Conservation (phyloP, 805 yeast species). For the Clavispora carvajalis region DNA sequence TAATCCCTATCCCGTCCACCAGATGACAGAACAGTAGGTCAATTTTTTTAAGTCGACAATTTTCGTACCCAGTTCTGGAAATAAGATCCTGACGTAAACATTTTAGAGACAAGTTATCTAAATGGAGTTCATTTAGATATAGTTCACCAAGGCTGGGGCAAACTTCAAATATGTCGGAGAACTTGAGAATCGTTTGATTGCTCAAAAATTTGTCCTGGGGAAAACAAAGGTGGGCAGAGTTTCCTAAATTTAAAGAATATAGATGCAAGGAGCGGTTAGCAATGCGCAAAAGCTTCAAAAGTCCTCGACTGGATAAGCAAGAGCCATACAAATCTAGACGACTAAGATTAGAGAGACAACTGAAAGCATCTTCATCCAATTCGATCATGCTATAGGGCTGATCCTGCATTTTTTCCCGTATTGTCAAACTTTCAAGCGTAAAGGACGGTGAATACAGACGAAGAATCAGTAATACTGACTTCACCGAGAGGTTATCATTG, state of each 20-base stretch:
- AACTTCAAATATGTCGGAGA: conserved; percentile 8
- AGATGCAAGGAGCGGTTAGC: conserved; percentile 4
- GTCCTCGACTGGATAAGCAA: conserved; percentile 8
- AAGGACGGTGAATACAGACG: conserved; percentile 26
- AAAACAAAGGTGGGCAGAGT: conserved; percentile 9
- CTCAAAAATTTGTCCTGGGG: conserved; percentile 9
- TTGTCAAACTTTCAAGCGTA: conserved; percentile 19
- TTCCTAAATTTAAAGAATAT: conserved; percentile 10
- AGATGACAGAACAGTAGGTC: conserved; percentile 33
- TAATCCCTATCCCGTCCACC: conserved; percentile 36
- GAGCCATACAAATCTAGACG: conserved; percentile 25
- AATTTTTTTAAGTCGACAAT: conserved; percentile 17
- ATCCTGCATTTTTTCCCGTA: conserved; percentile 25
- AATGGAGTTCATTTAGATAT: conserved; percentile 29
- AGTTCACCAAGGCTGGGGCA: conserved; percentile 19
- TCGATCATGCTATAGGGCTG: conserved; percentile 23
- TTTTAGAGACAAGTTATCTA: conserved; percentile 31
- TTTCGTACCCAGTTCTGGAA: conserved; percentile 11
- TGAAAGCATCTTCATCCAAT: conserved; percentile 19
- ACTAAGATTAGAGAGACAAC: conserved; percentile 18
- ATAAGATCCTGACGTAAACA: conserved; percentile 23
- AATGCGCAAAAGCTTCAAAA: conserved; percentile 8
- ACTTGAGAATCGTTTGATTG: conserved; percentile 6
- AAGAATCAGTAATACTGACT: conserved; percentile 23
- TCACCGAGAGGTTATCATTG: conserved; percentile 24